Evolutionary conservation across 805 yeast genomes (phyloP).

Genomic region (Wickerhamiella australiensis): DNA sequence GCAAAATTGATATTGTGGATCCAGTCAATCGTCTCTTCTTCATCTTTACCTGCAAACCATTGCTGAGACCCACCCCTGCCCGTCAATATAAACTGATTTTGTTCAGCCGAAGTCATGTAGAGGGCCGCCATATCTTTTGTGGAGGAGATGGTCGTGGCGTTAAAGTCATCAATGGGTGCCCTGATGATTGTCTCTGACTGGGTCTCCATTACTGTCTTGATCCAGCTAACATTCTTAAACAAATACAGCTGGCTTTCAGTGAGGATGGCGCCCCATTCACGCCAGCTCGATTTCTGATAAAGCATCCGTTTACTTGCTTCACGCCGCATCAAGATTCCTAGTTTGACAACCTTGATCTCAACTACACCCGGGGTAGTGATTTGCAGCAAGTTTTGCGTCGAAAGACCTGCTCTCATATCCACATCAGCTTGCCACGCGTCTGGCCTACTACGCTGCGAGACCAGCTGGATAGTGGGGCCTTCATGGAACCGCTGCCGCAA

Average conservation of each 20-base stretch:
- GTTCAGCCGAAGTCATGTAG: conserved; percentile 15
- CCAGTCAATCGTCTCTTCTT: conserved; percentile 48
- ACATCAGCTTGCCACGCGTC: conserved; percentile 24
- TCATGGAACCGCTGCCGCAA: conserved; percentile 24
- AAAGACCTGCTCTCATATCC: conserved; percentile 16
- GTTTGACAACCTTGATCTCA: conserved; percentile 30
- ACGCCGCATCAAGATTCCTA: conserved; percentile 29
- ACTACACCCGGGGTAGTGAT: conserved; percentile 29
- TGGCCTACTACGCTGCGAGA: conserved; percentile 31
- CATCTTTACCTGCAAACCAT: conserved; percentile 33
- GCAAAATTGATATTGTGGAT: conserved; percentile 42
- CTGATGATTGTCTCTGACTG: conserved; percentile 18
- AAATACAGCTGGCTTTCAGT: conserved; percentile 33
- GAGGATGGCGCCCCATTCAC: conserved; percentile 34
- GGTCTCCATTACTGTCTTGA: conserved; percentile 22
- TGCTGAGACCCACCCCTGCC: conserved; percentile 27
- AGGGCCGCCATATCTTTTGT: conserved; percentile 35
- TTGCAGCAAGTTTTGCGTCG: conserved; percentile 22
- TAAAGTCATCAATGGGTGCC: conserved; percentile 30
- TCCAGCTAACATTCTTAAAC: conserved; percentile 32
- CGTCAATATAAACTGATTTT: conserved; percentile 24
- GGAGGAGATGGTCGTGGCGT: conserved; percentile 28
- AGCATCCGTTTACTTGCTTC: conserved; percentile 27
- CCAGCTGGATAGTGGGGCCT: conserved; percentile 29
- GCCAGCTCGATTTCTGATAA: conserved; percentile 27